A percentile compares a stretch with the other conserved stretches of the same genome.
phyloP scores from a whole-genome alignment of 768 basidiomycete genomes.

The Russula brevipes region DNA sequence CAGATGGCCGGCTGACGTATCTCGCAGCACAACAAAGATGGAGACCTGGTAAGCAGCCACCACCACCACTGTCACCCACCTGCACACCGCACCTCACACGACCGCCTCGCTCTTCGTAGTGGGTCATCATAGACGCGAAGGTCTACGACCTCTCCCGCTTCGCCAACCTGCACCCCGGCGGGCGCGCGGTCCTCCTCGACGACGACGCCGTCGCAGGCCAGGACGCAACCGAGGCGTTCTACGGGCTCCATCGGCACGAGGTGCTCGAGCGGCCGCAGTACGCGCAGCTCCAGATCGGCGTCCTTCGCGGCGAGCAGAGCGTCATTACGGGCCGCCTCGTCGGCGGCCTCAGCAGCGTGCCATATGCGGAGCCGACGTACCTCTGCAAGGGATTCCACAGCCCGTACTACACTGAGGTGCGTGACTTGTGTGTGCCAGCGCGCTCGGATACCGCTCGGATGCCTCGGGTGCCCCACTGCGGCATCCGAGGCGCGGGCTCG shows the following conservation, averaged over 20 bases:
- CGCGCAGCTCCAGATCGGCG: conserved; percentile 63
- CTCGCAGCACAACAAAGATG: conserved; percentile 76
- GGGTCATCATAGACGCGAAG: conserved; percentile 76
- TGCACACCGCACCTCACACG: background rate
- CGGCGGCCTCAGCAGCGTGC: conserved; percentile 65
- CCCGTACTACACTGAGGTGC: conserved; percentile 72
- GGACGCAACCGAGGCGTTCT: conserved; percentile 84
- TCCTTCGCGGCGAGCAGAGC: conserved; percentile 55
- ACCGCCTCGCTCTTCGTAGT: conserved; percentile 38
- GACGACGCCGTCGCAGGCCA: conserved; percentile 46
- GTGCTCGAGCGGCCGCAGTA: conserved; percentile 72
- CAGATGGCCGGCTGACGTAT: background rate
- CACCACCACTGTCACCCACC: no score
- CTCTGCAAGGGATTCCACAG: conserved; percentile 59
- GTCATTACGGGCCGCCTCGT: conserved; percentile 44
- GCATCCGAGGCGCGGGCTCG: no score
- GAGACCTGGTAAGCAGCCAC: conserved; percentile 62
- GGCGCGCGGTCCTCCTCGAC: conserved; percentile 62
- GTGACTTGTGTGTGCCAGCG: conserved; percentile 22
- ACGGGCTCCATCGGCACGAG: conserved; percentile 78
- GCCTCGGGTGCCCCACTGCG: no score
- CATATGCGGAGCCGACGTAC: conserved; percentile 86
- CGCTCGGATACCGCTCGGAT: no score
- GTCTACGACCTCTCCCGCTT: conserved; percentile 83
- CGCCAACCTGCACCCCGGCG: conserved; percentile 80